These are phyloP conservation scores for Mycena belliarum DNA, from an alignment of 768 basidiomycete species.

Conservation along the genomic window DNA sequence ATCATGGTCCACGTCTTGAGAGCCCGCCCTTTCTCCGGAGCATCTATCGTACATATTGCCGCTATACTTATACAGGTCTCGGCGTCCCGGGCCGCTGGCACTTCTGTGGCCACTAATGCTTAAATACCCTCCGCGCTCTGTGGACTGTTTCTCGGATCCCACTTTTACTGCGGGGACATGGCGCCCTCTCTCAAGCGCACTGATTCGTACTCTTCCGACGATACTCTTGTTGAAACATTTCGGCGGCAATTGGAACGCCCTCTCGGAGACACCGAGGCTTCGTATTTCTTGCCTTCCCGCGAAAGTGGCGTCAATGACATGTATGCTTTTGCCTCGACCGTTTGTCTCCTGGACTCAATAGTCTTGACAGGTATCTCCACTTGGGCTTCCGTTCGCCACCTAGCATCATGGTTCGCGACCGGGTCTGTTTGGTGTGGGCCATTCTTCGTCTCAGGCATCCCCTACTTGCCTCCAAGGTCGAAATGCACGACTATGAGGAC, in stretches of 20 bases:
- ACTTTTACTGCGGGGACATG: not conserved
- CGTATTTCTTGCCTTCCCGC: constrained; percentile 80
- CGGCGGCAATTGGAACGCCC: constrained; percentile 42
- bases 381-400: constrained; percentile 60
- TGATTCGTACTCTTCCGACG: constrained; percentile 15
- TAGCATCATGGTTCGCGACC: constrained; percentile 40
- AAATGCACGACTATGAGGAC: constrained; percentile 63
- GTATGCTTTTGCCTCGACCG: constrained; percentile 40
- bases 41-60: not conserved
- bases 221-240: constrained; percentile 9
- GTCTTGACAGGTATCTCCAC: constrained; percentile 71
- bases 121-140: not conserved
- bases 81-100: no score
- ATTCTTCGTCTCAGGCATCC: constrained; percentile 72
- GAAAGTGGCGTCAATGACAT: constrained; percentile 86
- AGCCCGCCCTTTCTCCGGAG: not conserved
- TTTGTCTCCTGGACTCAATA: no score
- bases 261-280: constrained; percentile 75
- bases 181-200: constrained; percentile 9
- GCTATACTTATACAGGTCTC: constrained; percentile 12
- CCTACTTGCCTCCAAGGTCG: constrained; percentile 61
- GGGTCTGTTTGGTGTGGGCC: constrained; percentile 68
- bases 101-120: no score
- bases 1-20: not conserved
- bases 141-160: not conserved